Evolutionary conservation across 305 asterid species (phyloP).

Genomic region (Coffea humblotiana): DNA sequence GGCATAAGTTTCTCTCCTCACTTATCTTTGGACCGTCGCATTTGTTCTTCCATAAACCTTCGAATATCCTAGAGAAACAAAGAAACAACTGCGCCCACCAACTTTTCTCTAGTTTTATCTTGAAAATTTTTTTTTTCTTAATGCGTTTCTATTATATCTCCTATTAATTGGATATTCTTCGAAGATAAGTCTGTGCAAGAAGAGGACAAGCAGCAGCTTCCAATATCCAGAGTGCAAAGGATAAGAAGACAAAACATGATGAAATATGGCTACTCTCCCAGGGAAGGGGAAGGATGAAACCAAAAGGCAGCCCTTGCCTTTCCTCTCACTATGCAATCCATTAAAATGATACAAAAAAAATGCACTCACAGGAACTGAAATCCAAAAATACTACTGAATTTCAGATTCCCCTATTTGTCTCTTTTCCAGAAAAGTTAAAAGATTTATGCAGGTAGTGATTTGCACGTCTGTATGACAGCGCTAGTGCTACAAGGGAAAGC

Average conservation of each 20-base stretch:
- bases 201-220: slow-evolving; percentile 25
- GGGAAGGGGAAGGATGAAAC: slow-evolving; percentile 13
- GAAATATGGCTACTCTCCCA: background rate
- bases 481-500: slow-evolving; percentile 1
- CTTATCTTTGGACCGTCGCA: background rate
- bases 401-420: slow-evolving; percentile 24
- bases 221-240: slow-evolving; percentile 19
- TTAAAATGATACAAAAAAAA: slow-evolving; percentile 8
- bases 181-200: slow-evolving; percentile 8
- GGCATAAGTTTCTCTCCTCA: background rate
- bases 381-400: slow-evolving; percentile 17
- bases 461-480: slow-evolving; percentile 4
- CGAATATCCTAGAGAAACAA: background rate
- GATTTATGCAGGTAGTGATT: slow-evolving; percentile 6
- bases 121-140: background rate
- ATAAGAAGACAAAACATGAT: slow-evolving; percentile 16
- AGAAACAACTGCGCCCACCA: slow-evolving; percentile 1
- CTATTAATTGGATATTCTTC: slow-evolving; percentile 16
- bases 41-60: slow-evolving; percentile 4
- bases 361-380: slow-evolving; percentile 6
- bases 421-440: slow-evolving; percentile 14
- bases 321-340: slow-evolving; percentile 6
- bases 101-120: background rate
- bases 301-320: slow-evolving; percentile 19
- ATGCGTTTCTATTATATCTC: background rate